phyloP scores from a whole-genome alignment of 164 flowering plant genomes.

The Malania oleifera region DNA sequence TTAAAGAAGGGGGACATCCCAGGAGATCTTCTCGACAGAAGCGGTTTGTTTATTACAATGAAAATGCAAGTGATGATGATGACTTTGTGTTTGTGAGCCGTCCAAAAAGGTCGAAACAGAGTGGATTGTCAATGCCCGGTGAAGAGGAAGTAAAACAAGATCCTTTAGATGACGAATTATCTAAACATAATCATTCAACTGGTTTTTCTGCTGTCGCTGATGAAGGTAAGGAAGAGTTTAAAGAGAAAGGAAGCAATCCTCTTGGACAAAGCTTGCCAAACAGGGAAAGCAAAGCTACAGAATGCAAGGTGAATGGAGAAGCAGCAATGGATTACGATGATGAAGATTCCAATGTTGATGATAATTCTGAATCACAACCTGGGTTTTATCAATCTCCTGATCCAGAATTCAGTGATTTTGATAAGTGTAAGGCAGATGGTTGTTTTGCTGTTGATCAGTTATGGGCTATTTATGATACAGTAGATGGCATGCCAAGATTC shows the following conservation, averaged over 20 bases:
- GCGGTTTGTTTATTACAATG: constrained; percentile 3
- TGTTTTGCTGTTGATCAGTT: constrained; percentile 36
- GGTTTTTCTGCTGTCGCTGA: constrained; percentile 8
- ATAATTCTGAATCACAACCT: neutral
- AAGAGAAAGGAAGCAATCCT: constrained; percentile 10
- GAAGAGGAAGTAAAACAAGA: constrained; percentile 14
- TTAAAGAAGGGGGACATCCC: too few species aligned
- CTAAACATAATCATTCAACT: constrained; percentile 4
- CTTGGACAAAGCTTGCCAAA: constrained; percentile 14
- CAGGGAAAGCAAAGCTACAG: constrained; percentile 12
- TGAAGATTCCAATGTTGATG: constrained; percentile 2
- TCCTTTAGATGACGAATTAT: neutral
- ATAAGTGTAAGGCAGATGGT: constrained; percentile 20
- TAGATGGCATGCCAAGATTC: constrained; percentile 57
- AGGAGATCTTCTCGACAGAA: constrained; percentile 1
- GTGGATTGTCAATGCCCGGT: neutral
- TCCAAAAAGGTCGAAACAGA: constrained; percentile 17
- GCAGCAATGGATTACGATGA: constrained; percentile 9
- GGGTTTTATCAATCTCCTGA: constrained; percentile 22
- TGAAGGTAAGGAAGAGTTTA: constrained; percentile 11
- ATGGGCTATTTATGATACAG: constrained; percentile 57
- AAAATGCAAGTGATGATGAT: constrained; percentile 4
- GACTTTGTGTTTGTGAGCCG: constrained; percentile 7
- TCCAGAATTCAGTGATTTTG: constrained; percentile 46
- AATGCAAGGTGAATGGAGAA: neutral